These are phyloP conservation scores for Suhomyces vadensis DNA, from an alignment of 805 yeast species.

Conservation along the genomic window DNA sequence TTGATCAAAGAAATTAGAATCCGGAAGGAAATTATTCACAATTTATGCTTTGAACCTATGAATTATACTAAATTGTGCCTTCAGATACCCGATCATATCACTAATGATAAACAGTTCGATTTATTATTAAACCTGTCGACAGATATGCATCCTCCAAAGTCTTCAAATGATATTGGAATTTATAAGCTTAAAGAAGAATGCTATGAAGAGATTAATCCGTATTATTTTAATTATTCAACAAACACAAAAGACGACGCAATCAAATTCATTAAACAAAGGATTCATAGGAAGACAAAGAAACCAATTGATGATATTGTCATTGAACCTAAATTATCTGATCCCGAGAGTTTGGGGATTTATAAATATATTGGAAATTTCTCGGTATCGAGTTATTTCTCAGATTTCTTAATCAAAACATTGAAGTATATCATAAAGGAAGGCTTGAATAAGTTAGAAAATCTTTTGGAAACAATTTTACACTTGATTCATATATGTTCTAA, in stretches of 20 bases:
- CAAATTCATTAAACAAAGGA: slow-evolving; percentile 53
- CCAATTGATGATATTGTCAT: slow-evolving; percentile 53
- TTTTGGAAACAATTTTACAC: slow-evolving; percentile 62
- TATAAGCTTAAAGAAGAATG: slow-evolving; percentile 39
- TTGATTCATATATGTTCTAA: slow-evolving; percentile 60
- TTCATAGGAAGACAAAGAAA: slow-evolving; percentile 39
- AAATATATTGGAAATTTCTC: slow-evolving; percentile 51
- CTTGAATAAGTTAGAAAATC: slow-evolving; percentile 50
- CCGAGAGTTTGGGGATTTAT: slow-evolving; percentile 38
- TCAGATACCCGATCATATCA: slow-evolving; percentile 73
- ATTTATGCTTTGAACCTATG: slow-evolving; percentile 73
- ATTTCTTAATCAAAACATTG: slow-evolving; percentile 53
- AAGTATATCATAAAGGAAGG: slow-evolving; percentile 37
- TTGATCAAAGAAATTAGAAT: slow-evolving; percentile 54
- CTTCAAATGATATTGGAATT: slow-evolving; percentile 37
- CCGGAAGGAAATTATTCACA: slow-evolving; percentile 74
- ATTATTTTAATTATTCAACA: slow-evolving; percentile 71
- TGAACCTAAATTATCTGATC: slow-evolving; percentile 49
- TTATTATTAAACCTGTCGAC: slow-evolving; percentile 37
- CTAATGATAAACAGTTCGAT: slow-evolving; percentile 74
- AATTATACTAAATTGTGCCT: slow-evolving; percentile 68
- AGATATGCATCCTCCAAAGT: slow-evolving; percentile 32
- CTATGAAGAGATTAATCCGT: slow-evolving; percentile 53
- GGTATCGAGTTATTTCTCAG: slow-evolving; percentile 51
- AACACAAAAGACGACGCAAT: slow-evolving; percentile 86